These are phyloP conservation scores for Capsella bursapastoris DNA, from an alignment of 345 rosid species.

Conservation along the genomic window DNA sequence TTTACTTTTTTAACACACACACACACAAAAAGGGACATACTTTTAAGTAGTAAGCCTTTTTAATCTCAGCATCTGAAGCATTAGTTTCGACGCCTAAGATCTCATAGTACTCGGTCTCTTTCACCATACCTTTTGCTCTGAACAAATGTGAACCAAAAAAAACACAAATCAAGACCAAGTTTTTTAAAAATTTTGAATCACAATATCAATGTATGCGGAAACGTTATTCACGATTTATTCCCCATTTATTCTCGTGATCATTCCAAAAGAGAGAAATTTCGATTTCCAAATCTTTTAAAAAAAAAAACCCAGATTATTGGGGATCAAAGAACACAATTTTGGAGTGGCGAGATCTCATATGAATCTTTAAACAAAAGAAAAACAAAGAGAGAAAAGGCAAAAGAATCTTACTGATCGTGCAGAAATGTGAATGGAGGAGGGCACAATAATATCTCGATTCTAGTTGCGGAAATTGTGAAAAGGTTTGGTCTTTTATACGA, in stretches of 20 bases:
- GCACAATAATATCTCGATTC: neutral
- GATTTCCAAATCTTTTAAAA: conserved; percentile 22
- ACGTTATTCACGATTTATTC: neutral
- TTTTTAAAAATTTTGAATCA: conserved; percentile 15
- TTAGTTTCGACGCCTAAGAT: conserved; percentile 68
- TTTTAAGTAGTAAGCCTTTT: conserved; percentile 92
- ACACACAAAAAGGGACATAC: conserved; percentile 35
- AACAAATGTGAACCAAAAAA: neutral
- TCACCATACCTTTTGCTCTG: conserved; percentile 54
- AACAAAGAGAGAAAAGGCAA: neutral
- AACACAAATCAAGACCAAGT: conserved; percentile 3
- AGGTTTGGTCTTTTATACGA: conserved; percentile 6
- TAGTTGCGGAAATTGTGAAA: conserved; percentile 8
- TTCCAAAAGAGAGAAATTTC: neutral
- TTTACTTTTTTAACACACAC: neutral
- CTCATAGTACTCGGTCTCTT: conserved; percentile 70
- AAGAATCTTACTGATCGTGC: conserved; percentile 40
- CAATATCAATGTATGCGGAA: conserved; percentile 16
- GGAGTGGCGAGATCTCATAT: conserved; percentile 1
- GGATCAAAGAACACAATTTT: neutral
- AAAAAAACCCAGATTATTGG: neutral
- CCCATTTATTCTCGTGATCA: conserved; percentile 12
- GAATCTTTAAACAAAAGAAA: conserved; percentile 3
- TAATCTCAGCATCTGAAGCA: conserved; percentile 82
- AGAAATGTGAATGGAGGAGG: neutral